Conservation (phyloP, 257 asterid genomes). For the Solanum dulcamara region DNA sequence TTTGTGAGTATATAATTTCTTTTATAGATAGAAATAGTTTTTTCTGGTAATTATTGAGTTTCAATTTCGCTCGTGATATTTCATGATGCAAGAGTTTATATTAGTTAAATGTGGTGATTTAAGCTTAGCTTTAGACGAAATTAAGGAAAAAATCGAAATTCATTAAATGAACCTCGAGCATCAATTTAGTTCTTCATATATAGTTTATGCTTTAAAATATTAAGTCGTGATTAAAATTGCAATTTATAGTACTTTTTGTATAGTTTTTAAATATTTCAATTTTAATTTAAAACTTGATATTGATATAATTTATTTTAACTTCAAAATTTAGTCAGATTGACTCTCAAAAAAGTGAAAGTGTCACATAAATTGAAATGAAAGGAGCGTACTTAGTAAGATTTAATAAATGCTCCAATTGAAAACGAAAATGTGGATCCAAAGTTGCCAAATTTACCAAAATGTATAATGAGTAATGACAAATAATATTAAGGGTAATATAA, state of each 20-base stretch:
- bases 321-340: background rate
- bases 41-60: background rate
- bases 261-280: background rate
- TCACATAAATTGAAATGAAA: background rate
- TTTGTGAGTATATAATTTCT: background rate
- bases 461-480: background rate
- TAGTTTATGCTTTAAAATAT: background rate
- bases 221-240: background rate
- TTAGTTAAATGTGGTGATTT: background rate
- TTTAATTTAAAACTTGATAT: no score
- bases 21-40: background rate
- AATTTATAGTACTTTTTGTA: background rate
- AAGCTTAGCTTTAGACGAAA: background rate
- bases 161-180: background rate
- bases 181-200: background rate
- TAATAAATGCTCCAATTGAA: background rate
- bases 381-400: background rate
- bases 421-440: background rate
- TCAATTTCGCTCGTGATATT: background rate
- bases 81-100: background rate
- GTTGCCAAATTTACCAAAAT: background rate
- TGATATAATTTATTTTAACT: background rate
- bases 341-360: background rate
- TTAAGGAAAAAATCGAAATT: background rate
- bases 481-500: background rate